A percentile compares a stretch with the other conserved stretches of the same genome.
phyloP scores from a whole-genome alignment of 768 basidiomycete species.

The Boletus speciosus region DNA sequence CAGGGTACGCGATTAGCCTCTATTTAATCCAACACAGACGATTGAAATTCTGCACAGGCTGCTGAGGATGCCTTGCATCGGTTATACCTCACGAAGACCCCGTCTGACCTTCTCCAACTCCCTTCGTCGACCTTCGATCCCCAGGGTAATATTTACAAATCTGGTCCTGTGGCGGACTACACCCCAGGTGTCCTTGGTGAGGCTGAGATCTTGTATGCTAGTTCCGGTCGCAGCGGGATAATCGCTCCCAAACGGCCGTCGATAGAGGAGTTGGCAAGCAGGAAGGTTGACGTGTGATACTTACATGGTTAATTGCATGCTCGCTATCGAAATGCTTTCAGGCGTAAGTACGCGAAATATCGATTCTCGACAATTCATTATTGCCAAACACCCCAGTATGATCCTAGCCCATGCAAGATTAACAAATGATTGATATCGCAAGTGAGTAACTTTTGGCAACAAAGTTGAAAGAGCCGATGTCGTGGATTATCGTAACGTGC shows the following conservation, averaged over 20 bases:
- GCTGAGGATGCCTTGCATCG: constrained; percentile 83
- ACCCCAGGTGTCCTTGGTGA: constrained; percentile 52
- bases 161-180: constrained; percentile 47
- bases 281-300: constrained; percentile 27
- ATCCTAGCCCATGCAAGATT: background rate
- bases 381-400: background rate
- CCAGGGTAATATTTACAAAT: constrained; percentile 50
- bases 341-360: background rate
- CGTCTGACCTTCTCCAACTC: constrained; percentile 61
- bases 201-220: constrained; percentile 66
- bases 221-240: constrained; percentile 55
- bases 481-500: background rate
- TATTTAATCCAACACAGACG: background rate
- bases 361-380: background rate
- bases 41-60: constrained; percentile 45
- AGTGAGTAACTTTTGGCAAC: background rate
- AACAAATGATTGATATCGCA: background rate
- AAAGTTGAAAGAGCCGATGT: background rate
- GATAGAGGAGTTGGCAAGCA: constrained; percentile 21
- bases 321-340: constrained; percentile 14
- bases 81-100: constrained; percentile 77
- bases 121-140: constrained; percentile 75
- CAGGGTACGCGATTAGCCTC: constrained; percentile 50
- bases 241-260: constrained; percentile 31
- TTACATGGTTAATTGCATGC: constrained; percentile 25